Evolutionary conservation across 345 rosid species (phyloP).

Genomic region (Salix dunnii): DNA sequence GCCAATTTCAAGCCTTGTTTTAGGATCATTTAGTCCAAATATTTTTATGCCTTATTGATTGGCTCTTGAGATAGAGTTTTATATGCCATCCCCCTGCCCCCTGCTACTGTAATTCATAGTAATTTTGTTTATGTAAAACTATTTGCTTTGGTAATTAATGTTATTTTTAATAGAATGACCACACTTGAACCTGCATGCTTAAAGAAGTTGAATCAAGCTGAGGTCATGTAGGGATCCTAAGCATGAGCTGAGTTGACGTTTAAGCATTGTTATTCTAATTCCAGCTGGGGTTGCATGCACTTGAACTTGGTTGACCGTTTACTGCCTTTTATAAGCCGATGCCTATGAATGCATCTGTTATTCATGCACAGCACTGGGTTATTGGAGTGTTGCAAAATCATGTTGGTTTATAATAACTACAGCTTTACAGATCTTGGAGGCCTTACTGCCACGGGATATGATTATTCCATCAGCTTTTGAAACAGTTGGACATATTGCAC

Average conservation of each 20-base stretch:
- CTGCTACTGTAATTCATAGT: background rate
- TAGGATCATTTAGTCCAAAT: background rate
- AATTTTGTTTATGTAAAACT: background rate
- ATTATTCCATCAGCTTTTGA: conserved; percentile 87
- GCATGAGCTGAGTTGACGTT: background rate
- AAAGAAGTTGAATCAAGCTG: background rate
- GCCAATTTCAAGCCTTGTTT: background rate
- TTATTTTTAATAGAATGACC: background rate
- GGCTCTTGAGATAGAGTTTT: background rate
- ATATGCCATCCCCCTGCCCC: too few species aligned
- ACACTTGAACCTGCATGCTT: background rate
- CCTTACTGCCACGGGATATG: conserved; percentile 65
- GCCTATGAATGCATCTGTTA: background rate
- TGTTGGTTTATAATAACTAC: conserved; percentile 5
- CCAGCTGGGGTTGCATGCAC: background rate
- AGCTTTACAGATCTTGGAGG: conserved; percentile 68
- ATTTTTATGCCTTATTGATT: background rate
- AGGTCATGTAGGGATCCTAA: background rate
- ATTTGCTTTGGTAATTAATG: background rate
- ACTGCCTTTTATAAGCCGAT: too few species aligned
- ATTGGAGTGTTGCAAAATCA: conserved; percentile 9
- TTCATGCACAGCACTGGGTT: background rate
- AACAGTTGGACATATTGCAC: conserved; percentile 83
- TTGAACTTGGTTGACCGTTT: too few species aligned
- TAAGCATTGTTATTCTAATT: background rate